These are phyloP conservation scores for Saturnispora silvae DNA, from an alignment of 805 yeast genomes.

Conservation along the genomic window DNA sequence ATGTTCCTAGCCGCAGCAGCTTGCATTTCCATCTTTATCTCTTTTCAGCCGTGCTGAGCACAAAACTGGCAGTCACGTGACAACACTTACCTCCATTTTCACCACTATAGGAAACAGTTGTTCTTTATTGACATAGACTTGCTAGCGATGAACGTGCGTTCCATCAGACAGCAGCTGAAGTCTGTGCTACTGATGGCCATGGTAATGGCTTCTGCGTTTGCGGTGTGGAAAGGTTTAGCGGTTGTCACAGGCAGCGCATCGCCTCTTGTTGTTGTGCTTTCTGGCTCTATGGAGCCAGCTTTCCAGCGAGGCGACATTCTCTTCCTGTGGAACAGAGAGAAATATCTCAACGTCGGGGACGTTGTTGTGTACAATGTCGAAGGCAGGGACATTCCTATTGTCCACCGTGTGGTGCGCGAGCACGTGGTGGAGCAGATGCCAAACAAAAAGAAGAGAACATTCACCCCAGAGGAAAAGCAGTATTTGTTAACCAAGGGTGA, in stretches of 20 bases:
- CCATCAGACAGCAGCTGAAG: conserved; percentile 21
- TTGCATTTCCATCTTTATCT: too few species aligned
- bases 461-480: conserved; percentile 29
- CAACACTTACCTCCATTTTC: too few species aligned
- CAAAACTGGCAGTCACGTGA: too few species aligned
- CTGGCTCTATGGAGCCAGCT: conserved; percentile 99
- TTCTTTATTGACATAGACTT: background rate
- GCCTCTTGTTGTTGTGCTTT: conserved; percentile 91
- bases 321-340: conserved; percentile 80
- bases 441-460: conserved; percentile 9
- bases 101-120: too few species aligned
- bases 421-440: conserved; percentile 37
- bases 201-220: conserved; percentile 79
- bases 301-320: conserved; percentile 95
- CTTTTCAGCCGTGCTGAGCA: too few species aligned
- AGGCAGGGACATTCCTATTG: conserved; percentile 84
- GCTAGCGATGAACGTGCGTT: conserved; percentile 21
- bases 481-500: conserved; percentile 89
- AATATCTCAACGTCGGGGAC: conserved; percentile 68
- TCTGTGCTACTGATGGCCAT: conserved; percentile 60
- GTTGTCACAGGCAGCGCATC: conserved; percentile 74
- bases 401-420: conserved; percentile 85
- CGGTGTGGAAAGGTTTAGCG: conserved; percentile 81
- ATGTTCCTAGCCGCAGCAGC: too few species aligned
- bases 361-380: conserved; percentile 83